Evolutionary conservation across 148 eudicot species (phyloP).

Genomic region (Rhododendron williamsianum): DNA sequence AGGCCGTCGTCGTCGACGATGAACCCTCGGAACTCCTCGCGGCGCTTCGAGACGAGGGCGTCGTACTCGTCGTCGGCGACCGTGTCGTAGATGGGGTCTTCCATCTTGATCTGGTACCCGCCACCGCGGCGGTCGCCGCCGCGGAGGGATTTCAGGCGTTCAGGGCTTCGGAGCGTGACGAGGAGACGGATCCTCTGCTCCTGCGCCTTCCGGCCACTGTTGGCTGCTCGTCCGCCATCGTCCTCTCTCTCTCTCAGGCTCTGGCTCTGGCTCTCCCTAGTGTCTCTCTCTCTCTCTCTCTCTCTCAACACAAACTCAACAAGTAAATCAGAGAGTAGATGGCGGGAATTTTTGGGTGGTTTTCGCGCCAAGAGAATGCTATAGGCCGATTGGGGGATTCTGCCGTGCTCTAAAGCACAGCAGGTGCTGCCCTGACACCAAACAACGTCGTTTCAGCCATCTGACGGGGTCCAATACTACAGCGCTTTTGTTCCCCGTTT

Average conservation of each 20-base stretch:
- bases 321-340: background rate
- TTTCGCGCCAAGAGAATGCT: conserved; percentile 10
- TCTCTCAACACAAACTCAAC: background rate
- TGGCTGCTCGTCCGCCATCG: conserved; percentile 48
- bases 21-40: conserved; percentile 52
- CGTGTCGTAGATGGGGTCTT: conserved; percentile 78
- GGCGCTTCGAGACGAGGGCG: conserved; percentile 68
- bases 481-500: too few species aligned
- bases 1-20: conserved; percentile 64
- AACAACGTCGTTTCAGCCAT: too few species aligned
- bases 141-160: conserved; percentile 57
- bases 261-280: too few species aligned
- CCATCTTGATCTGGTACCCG: conserved; percentile 51
- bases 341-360: conserved; percentile 8
- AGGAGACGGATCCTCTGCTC: conserved; percentile 32
- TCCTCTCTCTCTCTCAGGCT: background rate
- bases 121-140: conserved; percentile 22
- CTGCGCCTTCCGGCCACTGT: conserved; percentile 41
- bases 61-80: conserved; percentile 87
- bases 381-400: too few species aligned
- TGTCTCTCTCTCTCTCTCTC: background rate
- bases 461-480: too few species aligned
- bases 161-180: conserved; percentile 60
- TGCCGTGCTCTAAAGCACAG: too few species aligned
- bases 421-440: too few species aligned